These are phyloP conservation scores for Zhuliangozyma parablackwelliae DNA, from an alignment of 1,139 yeast species.

Conservation along the genomic window DNA sequence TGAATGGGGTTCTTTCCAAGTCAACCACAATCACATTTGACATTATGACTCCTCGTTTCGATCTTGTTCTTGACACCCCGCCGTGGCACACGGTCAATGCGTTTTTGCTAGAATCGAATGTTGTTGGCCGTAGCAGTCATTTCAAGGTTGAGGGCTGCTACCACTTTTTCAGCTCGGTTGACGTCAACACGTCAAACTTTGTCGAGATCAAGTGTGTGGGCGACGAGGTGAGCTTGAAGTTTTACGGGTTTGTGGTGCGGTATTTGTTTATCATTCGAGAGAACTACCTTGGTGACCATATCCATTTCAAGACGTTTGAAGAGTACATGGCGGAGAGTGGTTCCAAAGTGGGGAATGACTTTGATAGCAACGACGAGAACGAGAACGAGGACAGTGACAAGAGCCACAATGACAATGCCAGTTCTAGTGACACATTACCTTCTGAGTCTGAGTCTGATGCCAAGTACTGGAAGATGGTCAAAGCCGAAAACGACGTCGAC, in stretches of 20 bases:
- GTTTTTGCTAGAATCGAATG: conserved; percentile 56
- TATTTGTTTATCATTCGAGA: conserved; percentile 77
- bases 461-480: conserved; percentile 37
- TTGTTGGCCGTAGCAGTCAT: conserved; percentile 61
- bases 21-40: conserved; percentile 53
- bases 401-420: neutral
- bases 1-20: conserved; percentile 54
- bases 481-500: conserved; percentile 72
- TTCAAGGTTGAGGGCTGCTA: conserved; percentile 65
- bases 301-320: conserved; percentile 80
- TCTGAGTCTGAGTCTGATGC: conserved; percentile 11
- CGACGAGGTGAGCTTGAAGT: conserved; percentile 61
- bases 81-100: conserved; percentile 87
- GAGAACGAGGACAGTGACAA: neutral
- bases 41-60: conserved; percentile 56
- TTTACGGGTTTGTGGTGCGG: conserved; percentile 75
- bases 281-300: conserved; percentile 83
- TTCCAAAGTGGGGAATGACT: conserved; percentile 1
- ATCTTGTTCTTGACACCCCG: conserved; percentile 69
- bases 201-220: conserved; percentile 64
- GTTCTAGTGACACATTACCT: neutral
- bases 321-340: conserved; percentile 50
- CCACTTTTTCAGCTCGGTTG: conserved; percentile 54
- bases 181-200: conserved; percentile 63
- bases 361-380: neutral